Base-by-base conservation (phyloP, 345 rosid genomes). In the Dovyalis caffra region DNA sequence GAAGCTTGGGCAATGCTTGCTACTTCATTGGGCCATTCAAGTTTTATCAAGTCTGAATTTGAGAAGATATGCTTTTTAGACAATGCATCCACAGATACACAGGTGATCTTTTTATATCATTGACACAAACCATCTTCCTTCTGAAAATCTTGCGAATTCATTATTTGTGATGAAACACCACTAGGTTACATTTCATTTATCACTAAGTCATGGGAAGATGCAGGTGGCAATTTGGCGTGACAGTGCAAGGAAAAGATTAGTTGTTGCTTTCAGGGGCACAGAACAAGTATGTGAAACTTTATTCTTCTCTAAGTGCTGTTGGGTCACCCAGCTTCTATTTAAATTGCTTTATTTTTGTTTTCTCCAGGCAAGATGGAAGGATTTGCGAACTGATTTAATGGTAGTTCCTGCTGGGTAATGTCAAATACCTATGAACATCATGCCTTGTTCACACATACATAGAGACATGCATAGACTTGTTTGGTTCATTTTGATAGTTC, bases 1-100 rank as follows among this genome's bases (percentile, higher is more conserved):
- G 97, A 95, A 81, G 99, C 99, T 68, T 95, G 99, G 99, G 99
- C 99, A 65, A 89, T 95, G 99, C 95, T 95, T 78, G 95, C 99
- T 75, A 88, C 94, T 81, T 88, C 99, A 56, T 67, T 92, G 63
- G 99, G 99, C 75, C 97, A 92, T 83, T 91, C 99, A 69, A 95
- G 97, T 85, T 91, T 95, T 72, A 90, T 95, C 64, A 92, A 89
- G 88, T 95, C 97, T 69, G 97, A 95, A 81, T 95, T 95, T 82
- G 97, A 95, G 86, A 95, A 95, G 81, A 28, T 95, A 77, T 95
- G 97, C 84, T 95, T 92, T 73, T 74, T 92, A 68, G 97, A 95
- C 82, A 95, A 95, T 72, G 88, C 61, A 45, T 80, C 90, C 38
- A 92, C 99, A 37, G 97, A 95, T 83, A 88, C 97, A 51, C 97